phyloP scores from a whole-genome alignment of 352 stramenopile genomes.

The Detonula confervacea region DNA sequence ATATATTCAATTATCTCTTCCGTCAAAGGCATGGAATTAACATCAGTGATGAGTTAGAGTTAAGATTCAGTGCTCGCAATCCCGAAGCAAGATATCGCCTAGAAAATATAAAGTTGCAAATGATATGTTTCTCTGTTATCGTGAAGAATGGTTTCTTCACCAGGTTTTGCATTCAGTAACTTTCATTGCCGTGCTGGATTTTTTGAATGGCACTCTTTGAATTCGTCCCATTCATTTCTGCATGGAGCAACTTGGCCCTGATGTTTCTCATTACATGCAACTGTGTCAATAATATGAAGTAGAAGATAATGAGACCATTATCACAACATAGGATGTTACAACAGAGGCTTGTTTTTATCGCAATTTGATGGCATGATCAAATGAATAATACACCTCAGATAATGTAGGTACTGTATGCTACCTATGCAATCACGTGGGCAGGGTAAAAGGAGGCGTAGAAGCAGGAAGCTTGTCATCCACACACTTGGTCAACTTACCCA shows the following conservation, averaged over 20 bases:
- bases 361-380: neutral
- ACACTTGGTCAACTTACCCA: conserved; percentile 16
- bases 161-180: no score
- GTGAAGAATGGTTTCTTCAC: no score
- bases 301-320: neutral
- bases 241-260: conserved; percentile 47
- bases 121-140: no score
- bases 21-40: no score
- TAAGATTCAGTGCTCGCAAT: no score
- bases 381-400: neutral
- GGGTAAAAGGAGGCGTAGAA: neutral
- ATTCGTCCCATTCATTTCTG: conserved; percentile 40
- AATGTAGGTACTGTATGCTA: conserved; percentile 13
- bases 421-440: conserved; percentile 5
- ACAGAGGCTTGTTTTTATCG: no score
- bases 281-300: neutral
- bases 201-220: conserved; percentile 51
- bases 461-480: neutral
- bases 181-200: neutral
- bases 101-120: no score
- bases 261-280: conserved; percentile 37
- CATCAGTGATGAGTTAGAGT: no score
- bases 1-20: no score
- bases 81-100: no score
- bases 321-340: no score